Conservation (phyloP, 768 basidiomycete species). For the Daedaleopsis sinensis region DNA sequence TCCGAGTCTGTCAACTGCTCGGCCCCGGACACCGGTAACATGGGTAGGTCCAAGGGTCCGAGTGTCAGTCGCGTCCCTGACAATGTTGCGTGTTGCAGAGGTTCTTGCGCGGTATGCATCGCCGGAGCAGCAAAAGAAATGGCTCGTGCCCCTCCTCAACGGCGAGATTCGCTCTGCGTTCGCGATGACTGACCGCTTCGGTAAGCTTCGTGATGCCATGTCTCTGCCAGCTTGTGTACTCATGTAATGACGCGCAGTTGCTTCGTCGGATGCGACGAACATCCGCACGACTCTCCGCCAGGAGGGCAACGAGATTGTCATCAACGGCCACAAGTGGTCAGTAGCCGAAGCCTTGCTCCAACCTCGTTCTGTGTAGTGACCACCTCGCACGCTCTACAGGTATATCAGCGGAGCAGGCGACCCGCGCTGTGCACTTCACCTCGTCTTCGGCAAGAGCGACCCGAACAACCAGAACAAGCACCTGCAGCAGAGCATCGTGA, state of each 20-base stretch:
- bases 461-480: constrained; percentile 76
- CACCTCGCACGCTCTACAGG: constrained; percentile 43
- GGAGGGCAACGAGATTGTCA: constrained; percentile 86
- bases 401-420: constrained; percentile 99
- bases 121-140: constrained; percentile 86
- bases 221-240: neutral
- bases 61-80: neutral
- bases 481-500: constrained; percentile 89
- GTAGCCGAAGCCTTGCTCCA: constrained; percentile 3
- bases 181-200: constrained; percentile 94
- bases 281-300: constrained; percentile 84
- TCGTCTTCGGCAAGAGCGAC: constrained; percentile 95
- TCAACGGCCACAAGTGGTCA: constrained; percentile 97
- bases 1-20: constrained; percentile 92
- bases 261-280: constrained; percentile 96
- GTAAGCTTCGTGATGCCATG: constrained; percentile 41
- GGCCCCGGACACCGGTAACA: constrained; percentile 97
- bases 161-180: constrained; percentile 95
- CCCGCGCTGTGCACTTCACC: constrained; percentile 84
- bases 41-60: constrained; percentile 62
- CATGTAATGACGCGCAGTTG: constrained; percentile 49
- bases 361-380: neutral
- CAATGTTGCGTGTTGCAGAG: constrained; percentile 55
- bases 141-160: constrained; percentile 84
- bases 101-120: constrained; percentile 95